Percentiles rank a stretch among this genome's conserved stretches.
These are phyloP conservation scores for Trichosporon sp. DNA, from an alignment of 1,284 basidiomycete genomes.

Conservation along the genomic window DNA sequence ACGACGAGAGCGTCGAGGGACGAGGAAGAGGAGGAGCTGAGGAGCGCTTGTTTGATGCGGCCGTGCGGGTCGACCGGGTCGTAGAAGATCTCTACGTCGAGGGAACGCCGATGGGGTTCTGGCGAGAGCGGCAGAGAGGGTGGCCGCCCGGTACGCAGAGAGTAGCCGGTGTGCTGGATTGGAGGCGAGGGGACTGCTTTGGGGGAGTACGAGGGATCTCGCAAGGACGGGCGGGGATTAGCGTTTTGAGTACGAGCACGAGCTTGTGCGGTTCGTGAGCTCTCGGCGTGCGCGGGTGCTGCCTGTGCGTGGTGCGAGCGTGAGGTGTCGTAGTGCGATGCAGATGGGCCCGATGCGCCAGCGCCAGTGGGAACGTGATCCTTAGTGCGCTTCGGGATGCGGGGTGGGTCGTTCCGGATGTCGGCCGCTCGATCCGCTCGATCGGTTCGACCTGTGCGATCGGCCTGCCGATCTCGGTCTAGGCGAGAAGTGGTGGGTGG, in stretches of 20 bases:
- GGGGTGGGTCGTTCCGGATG: background rate
- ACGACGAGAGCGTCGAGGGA: background rate
- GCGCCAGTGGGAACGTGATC: background rate
- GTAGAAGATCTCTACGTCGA: background rate
- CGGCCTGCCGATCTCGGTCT: background rate
- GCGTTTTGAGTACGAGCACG: background rate
- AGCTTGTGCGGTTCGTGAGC: background rate
- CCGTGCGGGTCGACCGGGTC: slow-evolving; percentile 3
- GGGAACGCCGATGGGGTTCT: background rate
- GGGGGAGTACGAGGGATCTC: background rate
- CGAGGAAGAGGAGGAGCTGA: background rate
- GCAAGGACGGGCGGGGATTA: background rate
- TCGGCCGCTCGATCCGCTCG: background rate
- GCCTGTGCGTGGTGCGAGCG: background rate
- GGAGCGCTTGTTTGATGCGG: background rate
- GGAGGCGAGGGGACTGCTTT: background rate
- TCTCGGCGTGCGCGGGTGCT: background rate
- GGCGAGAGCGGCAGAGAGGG: background rate
- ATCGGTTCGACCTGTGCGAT: background rate
- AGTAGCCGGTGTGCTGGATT: background rate
- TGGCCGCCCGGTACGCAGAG: background rate
- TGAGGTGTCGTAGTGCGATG: background rate
- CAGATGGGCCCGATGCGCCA: background rate
- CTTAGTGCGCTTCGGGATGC: background rate
- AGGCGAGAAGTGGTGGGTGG: background rate